Evolutionary conservation across 73 alveolate species (phyloP), one percentile per base, ranked within the genome.

Genomic region (Paraurostyla sp.): DNA sequence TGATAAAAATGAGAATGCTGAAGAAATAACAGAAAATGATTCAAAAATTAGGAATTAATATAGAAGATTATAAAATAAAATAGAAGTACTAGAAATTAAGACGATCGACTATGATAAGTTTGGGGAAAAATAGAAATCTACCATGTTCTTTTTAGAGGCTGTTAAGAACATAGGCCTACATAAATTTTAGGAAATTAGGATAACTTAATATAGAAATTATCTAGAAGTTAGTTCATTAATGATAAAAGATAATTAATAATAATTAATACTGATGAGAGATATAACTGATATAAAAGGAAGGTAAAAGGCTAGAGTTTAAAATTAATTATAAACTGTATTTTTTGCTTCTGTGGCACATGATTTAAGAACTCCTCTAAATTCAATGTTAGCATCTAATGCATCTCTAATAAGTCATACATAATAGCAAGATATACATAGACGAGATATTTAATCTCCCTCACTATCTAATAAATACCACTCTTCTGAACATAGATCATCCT

Each of bases 291-390:
- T 75, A 6, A 43, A 73, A 30, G 3, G 25, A 30, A 75, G 87
- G 46, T 48, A 75, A 46, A 45, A 46, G 36, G 71, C 69, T 3
- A 22, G 7, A 7, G 59, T 23, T 3, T 33, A 49, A 33, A 75
- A 49, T 20, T 38, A 75, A 20, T 36, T 75, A 6, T 20, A 75
- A 75, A 46, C 69, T 16, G 71, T 75, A 7, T 75, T 46, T 33
- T 75, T 75, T 75, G 87, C 87, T 11, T 75, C 87, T 9, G 71
- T 75, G 7, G 87, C 87, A 7, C 87, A 75, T 75, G 87, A 75
- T 49, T 29, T 75, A 49, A 75, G 87, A 32, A 75, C 87, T 25
- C 87, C 87, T 3, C 22, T 75, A 46, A 75, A 75, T 75, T 75
- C 87, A 30, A 42, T 75, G 35, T 23, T 35, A 32, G 83, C 83